Percentiles rank a stretch among this genome's conserved stretches.
phyloP scores from a whole-genome alignment of 768 basidiomycete species.

The Suillus clintonianus region DNA sequence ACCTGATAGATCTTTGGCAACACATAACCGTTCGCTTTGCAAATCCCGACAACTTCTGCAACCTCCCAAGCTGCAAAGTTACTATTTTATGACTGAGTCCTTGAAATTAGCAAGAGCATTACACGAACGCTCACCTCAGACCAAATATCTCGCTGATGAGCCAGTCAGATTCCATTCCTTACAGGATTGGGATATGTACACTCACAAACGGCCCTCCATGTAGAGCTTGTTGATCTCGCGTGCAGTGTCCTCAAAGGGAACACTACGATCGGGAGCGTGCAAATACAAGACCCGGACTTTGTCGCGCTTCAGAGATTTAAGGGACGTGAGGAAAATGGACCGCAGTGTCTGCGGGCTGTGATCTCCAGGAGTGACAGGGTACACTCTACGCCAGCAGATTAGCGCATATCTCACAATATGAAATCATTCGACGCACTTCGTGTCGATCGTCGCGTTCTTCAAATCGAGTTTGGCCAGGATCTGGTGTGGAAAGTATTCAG shows the following conservation, averaged over 20 bases:
- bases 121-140: constrained; percentile 31
- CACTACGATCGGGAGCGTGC: constrained; percentile 59
- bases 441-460: constrained; percentile 44
- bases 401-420: not conserved
- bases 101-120: not conserved
- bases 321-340: constrained; percentile 46
- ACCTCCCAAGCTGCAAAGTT: constrained; percentile 62
- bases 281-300: constrained; percentile 57
- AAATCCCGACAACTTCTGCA: constrained; percentile 60
- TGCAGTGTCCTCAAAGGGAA: constrained; percentile 57
- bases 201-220: constrained; percentile 58
- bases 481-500: constrained; percentile 21
- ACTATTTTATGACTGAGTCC: constrained; percentile 16
- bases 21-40: constrained; percentile 53
- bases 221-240: constrained; percentile 56
- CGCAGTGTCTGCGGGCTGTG: constrained; percentile 43
- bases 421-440: constrained; percentile 39
- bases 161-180: not conserved
- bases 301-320: constrained; percentile 45
- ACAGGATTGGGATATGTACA: not conserved
- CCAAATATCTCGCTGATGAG: constrained; percentile 54
- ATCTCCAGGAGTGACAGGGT: constrained; percentile 42
- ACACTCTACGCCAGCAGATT: constrained; percentile 33
- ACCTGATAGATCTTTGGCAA: constrained; percentile 59
- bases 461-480: constrained; percentile 43